Base-by-base conservation (phyloP, 164 flowering plant genomes). In the Stephania japonica region DNA sequence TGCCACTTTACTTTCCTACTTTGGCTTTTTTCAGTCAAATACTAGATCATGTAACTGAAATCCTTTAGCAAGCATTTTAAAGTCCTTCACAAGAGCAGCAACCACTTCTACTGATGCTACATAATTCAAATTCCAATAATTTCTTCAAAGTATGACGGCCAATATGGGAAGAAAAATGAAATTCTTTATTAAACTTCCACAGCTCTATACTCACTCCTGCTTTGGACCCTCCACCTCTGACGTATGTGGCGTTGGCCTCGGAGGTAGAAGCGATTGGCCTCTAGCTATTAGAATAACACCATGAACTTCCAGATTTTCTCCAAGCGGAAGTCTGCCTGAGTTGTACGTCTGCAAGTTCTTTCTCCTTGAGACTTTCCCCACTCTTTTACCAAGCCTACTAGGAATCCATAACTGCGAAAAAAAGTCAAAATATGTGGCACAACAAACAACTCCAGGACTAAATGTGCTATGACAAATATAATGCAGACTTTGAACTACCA, bases 361-460 rank as follows among this genome's bases (percentile, higher is more conserved):
- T 75, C 53, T 78, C 86, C 56, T 77, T n/a, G 67, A 87, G 81
- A 63, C 83, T 81, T 86, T 85, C 70, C 81, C 86, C 56, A 92
- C 70, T 64, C 82, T 81, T 44, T 79, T 77, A 5, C 89, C 93
- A 77, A 87, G 77, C 73, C 78, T 81, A 74, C 83, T 80, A 23
- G 88, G 93, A 78, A 94, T 16, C 97, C 97, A 85, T 87, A 92
- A 4, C 72, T 9, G 14, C 92, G 95, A 79, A 90, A 85, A 75
- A 71, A 85, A 63, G 85, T 83, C 59, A 91, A 89, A 79, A 87
- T 59, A 84, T 18, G 93, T 83, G 75, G 91, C 87, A 80, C 80
- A 84, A 91, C 94, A 91, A 79, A 81, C 87, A 47, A 83, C 75
- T 63, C 97, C 97, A 74, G 84, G 78, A 79, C 85, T 53, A 73